Base-by-base conservation (phyloP, 306 rosid genomes). In the Hippophae rhamnoides region DNA sequence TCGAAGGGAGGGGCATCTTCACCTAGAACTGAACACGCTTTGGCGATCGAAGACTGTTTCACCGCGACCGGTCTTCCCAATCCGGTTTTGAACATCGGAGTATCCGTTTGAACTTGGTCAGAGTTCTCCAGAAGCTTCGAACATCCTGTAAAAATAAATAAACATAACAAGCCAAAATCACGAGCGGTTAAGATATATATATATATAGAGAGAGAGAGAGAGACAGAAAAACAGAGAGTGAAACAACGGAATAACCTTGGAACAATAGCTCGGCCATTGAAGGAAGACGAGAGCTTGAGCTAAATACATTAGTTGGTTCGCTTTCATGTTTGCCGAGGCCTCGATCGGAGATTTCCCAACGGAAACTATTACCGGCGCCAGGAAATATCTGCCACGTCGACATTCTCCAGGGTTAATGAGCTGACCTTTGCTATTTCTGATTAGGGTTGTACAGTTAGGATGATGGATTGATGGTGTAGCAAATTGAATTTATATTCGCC, bases 201-300 rank as follows among this genome's bases (percentile, higher is more conserved):
- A 11, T 3, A 3, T 7, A 7, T 3, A 27, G 6, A 67, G 14
- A 41, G 0, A 43, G 10, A 49, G 0, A 47, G 8, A 57, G 8
- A 45, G 44, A 14, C 18, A 13, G 12, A 5, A 44, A 13, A 47
- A 2, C 8, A 43, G 13, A 14, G 23, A 11, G 12, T 12, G 6
- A 26, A 54, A 43, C 14, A 12, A 45, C 10, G 47, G 13, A 59
- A 43, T 14, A 64, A 63, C 80, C 80, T 68, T 79, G 75, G 31
- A 77, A 68, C 61, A 77, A 61, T 14, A 81, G 74, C 50, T 81
- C 81, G 7, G 76, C 65, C 81, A 81, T 81, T 65, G 86, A 77
- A 51, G 83, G 81, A 27, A 81, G 72, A 51, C 72, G 70, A 44
- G 59, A 25, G 60, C 60, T 45, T 23, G 71, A 57, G 61, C 12